Evolutionary conservation across 352 stramenopile species (phyloP), one percentile per base, ranked within the genome.

Genomic region (Phytophthora uliginosa): DNA sequence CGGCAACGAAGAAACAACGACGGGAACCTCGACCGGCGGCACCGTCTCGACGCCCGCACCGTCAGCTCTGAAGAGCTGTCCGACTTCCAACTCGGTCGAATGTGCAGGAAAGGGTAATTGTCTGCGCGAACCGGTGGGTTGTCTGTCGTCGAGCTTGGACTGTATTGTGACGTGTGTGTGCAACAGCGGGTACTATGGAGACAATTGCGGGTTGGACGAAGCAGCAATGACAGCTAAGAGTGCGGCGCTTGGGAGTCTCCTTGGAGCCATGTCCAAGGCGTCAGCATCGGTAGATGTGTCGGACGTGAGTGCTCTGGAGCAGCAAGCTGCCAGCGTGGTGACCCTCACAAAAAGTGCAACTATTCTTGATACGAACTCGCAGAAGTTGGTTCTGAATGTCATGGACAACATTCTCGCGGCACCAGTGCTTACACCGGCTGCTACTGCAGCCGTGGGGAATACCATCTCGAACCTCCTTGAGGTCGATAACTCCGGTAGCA

Each of bases 391-490:
- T n/a, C 42, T 93, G 7, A 84, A 74, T 33, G 78, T 92, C 50
- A 76, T 91, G 34, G 83, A 89, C 26, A 88, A 77, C 47, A 85
- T 90, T 57, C 79, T 91, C 52, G 60, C 74, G 0, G 81, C 84
- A 1, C 78, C 85, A 12, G 82, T 93, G 50, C 74, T 93, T 8
- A 89, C 83, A 1, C 58, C 72, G 1, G 74, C 85, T 2, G 82
- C 85, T 9, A 85, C 76, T 10, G 61, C 65, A 0, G 83, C 85
- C 2, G 81, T 93, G 9, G 85, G 78, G 0, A 83, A 77, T 53
- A 89, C 85, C 24, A 84, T 93, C 20, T 93, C 85, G 2, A 93
- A 91, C 45, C 63, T 92, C 20, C 59, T 92, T 0, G 84, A 90
- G 17, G 71, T 82, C 3, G 76, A 77, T 17, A 72, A 78, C 24